Percentiles rank a stretch among this genome's conserved stretches.
Conservation (phyloP, 352 stramenopile genomes). For the Pythium guiyangense region DNA sequence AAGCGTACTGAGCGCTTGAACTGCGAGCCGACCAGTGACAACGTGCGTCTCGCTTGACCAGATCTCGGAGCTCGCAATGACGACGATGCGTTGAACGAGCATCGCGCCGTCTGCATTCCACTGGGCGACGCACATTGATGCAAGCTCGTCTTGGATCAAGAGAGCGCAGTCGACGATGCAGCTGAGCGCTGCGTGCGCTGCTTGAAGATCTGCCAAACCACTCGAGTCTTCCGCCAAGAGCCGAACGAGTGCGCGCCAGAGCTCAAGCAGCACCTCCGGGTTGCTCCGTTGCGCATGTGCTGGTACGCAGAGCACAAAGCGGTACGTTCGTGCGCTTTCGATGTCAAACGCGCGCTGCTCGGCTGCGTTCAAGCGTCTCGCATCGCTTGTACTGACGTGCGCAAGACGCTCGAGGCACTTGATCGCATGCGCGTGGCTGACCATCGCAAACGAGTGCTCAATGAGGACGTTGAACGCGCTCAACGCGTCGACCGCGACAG, state of each 20-base stretch:
- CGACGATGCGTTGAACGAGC: not conserved
- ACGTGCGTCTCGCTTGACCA: not conserved
- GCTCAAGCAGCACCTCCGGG: not conserved
- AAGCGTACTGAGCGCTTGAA: slow-evolving; percentile 1
- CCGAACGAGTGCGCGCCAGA: slow-evolving; percentile 7
- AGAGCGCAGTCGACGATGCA: not conserved
- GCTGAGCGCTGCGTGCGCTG: not conserved
- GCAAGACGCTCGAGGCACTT: slow-evolving; percentile 3
- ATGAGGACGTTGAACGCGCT: slow-evolving; percentile 4
- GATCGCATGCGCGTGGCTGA: not conserved
- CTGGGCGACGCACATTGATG: not conserved
- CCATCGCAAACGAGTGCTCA: slow-evolving; percentile 4
- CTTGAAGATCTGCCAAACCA: not conserved
- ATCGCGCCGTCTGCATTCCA: not conserved
- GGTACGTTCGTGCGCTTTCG: slow-evolving; percentile 3
- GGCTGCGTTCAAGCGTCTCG: not conserved
- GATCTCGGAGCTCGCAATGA: not conserved
- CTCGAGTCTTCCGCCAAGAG: not conserved
- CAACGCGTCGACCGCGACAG: not conserved
- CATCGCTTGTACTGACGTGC: not conserved
- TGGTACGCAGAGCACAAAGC: not conserved
- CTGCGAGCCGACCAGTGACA: not conserved
- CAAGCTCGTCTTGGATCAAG: not conserved
- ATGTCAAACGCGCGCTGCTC: not conserved
- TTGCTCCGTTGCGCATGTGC: not conserved